Percentiles rank a stretch among this genome's conserved stretches.
phyloP scores from a whole-genome alignment of 2,329 filamentous ascomycete species.

The Sporothrix brunneoviolacea region DNA sequence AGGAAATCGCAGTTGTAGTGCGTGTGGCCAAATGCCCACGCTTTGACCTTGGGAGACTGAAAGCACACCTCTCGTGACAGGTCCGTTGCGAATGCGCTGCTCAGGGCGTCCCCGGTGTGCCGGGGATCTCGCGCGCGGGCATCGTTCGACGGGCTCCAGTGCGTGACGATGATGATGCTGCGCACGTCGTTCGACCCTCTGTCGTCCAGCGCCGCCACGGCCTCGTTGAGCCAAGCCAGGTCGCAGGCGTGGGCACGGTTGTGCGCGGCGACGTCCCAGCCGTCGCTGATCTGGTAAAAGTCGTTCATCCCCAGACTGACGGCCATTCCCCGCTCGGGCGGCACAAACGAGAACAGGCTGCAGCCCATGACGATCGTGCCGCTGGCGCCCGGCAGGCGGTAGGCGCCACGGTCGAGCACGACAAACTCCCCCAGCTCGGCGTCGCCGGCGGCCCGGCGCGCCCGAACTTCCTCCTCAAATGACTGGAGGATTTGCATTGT shows the following conservation, averaged over 20 bases:
- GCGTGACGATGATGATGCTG: conserved; percentile 34
- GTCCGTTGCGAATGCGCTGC: conserved; percentile 34
- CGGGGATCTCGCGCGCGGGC: conserved; percentile 27
- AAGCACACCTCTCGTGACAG: conserved; percentile 31
- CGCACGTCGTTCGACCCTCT: conserved; percentile 13
- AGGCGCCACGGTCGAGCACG: conserved; percentile 29
- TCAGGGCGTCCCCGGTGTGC: conserved; percentile 24
- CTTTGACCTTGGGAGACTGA: conserved; percentile 26
- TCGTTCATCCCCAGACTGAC: conserved; percentile 43
- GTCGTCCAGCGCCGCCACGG: conserved; percentile 24
- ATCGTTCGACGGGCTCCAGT: conserved; percentile 35
- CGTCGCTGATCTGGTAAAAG: conserved; percentile 39
- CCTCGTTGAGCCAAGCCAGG: conserved; percentile 36
- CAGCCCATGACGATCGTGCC: conserved; percentile 28
- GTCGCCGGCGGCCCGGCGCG: background rate
- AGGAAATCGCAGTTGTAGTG: conserved; percentile 39
- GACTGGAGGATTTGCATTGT: conserved; percentile 24
- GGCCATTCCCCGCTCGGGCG: conserved; percentile 26
- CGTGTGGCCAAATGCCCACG: conserved; percentile 45
- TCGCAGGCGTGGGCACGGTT: conserved; percentile 32
- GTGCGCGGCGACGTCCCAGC: conserved; percentile 28
- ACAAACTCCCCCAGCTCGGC: conserved; percentile 31
- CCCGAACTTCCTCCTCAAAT: conserved; percentile 27
- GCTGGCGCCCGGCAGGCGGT: conserved; percentile 20
- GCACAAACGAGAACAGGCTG: conserved; percentile 43